These are phyloP conservation scores for Micractinium conductrix DNA, from an alignment of 139 green algal species.

Conservation along the genomic window DNA sequence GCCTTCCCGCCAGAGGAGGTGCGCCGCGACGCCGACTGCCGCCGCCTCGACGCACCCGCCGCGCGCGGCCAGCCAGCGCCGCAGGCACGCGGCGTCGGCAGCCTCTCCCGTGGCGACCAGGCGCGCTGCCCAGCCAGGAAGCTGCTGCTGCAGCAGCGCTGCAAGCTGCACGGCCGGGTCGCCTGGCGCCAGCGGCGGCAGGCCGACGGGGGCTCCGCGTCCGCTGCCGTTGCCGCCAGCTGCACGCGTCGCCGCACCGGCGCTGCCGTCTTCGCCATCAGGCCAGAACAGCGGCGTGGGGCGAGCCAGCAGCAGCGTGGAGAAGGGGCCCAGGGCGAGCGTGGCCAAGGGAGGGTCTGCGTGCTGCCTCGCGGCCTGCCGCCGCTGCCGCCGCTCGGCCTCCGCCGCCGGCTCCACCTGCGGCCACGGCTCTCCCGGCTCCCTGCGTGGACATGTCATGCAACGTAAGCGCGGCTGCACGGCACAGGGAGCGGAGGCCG, in stretches of 20 bases:
- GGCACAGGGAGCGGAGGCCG: too few relatives aligned
- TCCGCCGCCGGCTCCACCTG: not conserved
- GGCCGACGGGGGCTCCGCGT: too few relatives aligned
- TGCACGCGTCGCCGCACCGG: too few relatives aligned
- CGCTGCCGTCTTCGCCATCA: not conserved
- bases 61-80: slow-evolving; percentile 46
- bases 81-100: slow-evolving; percentile 13
- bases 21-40: slow-evolving; percentile 23
- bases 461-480: too few relatives aligned
- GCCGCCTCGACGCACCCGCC: slow-evolving; percentile 34
- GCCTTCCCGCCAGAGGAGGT: slow-evolving; percentile 44
- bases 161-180: too few relatives aligned
- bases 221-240: too few relatives aligned
- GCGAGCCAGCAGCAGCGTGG: not conserved
- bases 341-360: not conserved
- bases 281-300: not conserved
- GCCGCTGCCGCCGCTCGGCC: not conserved
- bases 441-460: not conserved
- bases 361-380: not conserved
- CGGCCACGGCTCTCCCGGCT: not conserved
- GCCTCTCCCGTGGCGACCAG: slow-evolving; percentile 31
- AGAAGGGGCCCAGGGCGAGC: not conserved
- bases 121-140: too few relatives aligned
- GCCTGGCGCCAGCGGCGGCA: too few relatives aligned
- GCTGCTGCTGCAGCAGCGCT: not conserved